Base-by-base conservation (phyloP, 2,329 filamentous ascomycete genomes). In the Corinectria fuckeliana region DNA sequence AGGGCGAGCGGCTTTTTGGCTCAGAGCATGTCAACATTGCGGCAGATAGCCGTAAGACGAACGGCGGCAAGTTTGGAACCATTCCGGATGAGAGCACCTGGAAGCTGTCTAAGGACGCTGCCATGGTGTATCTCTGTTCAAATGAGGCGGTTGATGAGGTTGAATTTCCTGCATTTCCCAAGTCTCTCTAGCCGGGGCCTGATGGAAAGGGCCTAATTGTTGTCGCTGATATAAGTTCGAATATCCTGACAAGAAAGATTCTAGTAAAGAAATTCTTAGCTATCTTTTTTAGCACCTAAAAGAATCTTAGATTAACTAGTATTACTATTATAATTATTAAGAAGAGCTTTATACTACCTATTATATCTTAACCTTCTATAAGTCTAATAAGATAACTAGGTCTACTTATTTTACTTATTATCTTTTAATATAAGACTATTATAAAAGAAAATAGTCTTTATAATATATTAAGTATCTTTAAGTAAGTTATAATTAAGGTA, bases 71-170 rank as follows among this genome's bases (percentile, higher is more conserved):
- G 76, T 99, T 96, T 74, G 92, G 92, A 59, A 86, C 81, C 62
- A 96, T 98, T 50, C 90, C 94, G 0, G 83, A 88, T 10, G 88
- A 93, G 76, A 86, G 85, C 63, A 85, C 84, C 18, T 97, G 92
- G 92, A 90, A 83, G 32, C 82, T 94, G 8, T 90, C 88, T 38
- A 81, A 86, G 65, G 81, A 86, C 36, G 80, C 89, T 9, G 86
- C 93, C 0, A 82, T 96, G 69, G 89, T 95, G 2, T 98, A 97
- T 78, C 93, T 88, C 75, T 97, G 94, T 75, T 91, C 93, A 75
- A 98, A 98, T 69, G 93, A 98, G 81, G 97, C 92, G 0, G 92
- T 96, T 6, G 92, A 97, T 70, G 93, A 93, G 32, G 92, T 98
- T 16, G 94, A 98, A 74, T 97, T 96, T 68, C 91, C 90, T 7